These are phyloP conservation scores for Suhomyces maxii DNA, from an alignment of 1,139 yeast genomes.

Conservation along the genomic window DNA sequence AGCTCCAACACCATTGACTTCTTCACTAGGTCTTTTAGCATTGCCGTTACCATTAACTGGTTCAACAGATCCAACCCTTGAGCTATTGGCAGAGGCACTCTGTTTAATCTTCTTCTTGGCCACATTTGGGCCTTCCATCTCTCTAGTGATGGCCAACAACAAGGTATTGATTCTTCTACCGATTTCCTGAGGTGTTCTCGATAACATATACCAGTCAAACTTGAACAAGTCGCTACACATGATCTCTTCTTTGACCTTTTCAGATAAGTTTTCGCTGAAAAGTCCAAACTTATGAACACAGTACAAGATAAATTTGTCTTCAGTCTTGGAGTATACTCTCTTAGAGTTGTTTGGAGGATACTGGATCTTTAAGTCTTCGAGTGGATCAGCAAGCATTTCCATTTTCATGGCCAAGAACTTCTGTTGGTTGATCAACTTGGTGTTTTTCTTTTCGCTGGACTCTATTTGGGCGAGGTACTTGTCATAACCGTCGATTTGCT, in stretches of 20 bases:
- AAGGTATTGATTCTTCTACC: slow-evolving; percentile 81
- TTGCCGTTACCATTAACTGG: slow-evolving; percentile 18
- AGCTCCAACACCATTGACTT: slow-evolving; percentile 2
- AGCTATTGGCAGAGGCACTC: slow-evolving; percentile 27
- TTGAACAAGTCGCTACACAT: slow-evolving; percentile 70
- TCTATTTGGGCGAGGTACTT: slow-evolving; percentile 85
- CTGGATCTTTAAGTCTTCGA: slow-evolving; percentile 70
- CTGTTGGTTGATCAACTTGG: slow-evolving; percentile 64
- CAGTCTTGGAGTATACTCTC: slow-evolving; percentile 77
- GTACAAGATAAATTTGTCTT: slow-evolving; percentile 77
- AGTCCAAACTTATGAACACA: slow-evolving; percentile 79
- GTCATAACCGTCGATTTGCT: slow-evolving; percentile 80
- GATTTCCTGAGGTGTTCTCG: slow-evolving; percentile 82
- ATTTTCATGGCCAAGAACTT: slow-evolving; percentile 65
- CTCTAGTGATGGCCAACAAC: slow-evolving; percentile 75
- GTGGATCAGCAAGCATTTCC: slow-evolving; percentile 62
- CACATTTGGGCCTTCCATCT: slow-evolving; percentile 66
- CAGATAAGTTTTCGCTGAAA: slow-evolving; percentile 67
- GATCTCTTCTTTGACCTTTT: slow-evolving; percentile 76
- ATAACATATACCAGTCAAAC: slow-evolving; percentile 86
- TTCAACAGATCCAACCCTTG: slow-evolving; percentile 38
- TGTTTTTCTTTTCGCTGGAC: slow-evolving; percentile 78
- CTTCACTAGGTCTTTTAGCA: slow-evolving; percentile 12
- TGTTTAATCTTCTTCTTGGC: slow-evolving; percentile 34
- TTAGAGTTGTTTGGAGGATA: slow-evolving; percentile 95